Conservation (phyloP, 495 filamentous ascomycete species). For the Xylaria nigripes region DNA sequence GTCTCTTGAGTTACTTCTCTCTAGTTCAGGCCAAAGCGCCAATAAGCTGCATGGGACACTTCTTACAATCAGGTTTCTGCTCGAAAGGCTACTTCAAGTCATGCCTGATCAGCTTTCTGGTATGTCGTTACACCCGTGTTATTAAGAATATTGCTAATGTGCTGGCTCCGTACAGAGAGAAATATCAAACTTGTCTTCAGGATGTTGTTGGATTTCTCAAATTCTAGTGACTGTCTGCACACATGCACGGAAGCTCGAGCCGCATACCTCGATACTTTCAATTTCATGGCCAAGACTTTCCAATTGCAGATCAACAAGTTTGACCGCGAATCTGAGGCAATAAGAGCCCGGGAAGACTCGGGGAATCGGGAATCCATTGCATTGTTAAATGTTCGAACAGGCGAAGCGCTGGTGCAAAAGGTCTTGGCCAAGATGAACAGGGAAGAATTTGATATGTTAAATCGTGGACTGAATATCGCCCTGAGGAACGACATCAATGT, state of each 20-base stretch:
- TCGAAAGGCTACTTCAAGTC: constrained; percentile 40
- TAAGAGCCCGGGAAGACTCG: background rate
- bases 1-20: constrained; percentile 43
- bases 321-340: background rate
- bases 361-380: constrained; percentile 9
- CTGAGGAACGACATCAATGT: constrained; percentile 19
- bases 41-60: constrained; percentile 61
- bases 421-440: background rate
- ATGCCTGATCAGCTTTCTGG: constrained; percentile 28
- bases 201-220: constrained; percentile 12
- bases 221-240: constrained; percentile 12
- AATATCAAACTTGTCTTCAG: constrained; percentile 9
- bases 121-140: constrained; percentile 7
- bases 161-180: constrained; percentile 11
- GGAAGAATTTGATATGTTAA: background rate
- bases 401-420: constrained; percentile 13
- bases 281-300: constrained; percentile 18
- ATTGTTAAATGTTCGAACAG: constrained; percentile 15
- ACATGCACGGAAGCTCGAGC: constrained; percentile 31
- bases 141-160: background rate
- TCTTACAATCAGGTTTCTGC: constrained; percentile 46
- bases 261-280: constrained; percentile 35
- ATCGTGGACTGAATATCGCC: constrained; percentile 6
- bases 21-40: constrained; percentile 18
- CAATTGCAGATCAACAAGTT: background rate